Conservation (phyloP, 2,329 filamentous ascomycete genomes). For the Hirsutella minnesotensis region DNA sequence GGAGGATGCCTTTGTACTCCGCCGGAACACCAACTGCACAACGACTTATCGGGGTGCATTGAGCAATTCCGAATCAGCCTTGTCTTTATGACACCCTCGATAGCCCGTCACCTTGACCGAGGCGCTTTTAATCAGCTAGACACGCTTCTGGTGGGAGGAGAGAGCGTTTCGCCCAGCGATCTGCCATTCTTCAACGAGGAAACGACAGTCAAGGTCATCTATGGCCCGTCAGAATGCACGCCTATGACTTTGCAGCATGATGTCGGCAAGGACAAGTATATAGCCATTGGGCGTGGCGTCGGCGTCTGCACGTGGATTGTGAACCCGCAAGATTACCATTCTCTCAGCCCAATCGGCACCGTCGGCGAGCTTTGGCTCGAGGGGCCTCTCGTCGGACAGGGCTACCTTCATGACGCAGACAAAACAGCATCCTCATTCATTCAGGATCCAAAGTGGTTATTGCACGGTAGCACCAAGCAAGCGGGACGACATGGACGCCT, state of each 20-base stretch:
- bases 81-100: background rate
- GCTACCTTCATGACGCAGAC: conserved; percentile 5
- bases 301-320: conserved; percentile 9
- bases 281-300: background rate
- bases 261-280: background rate
- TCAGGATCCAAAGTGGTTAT: conserved; percentile 4
- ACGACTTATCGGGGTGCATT: background rate
- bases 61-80: background rate
- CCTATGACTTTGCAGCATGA: background rate
- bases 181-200: conserved; percentile 3
- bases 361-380: conserved; percentile 12
- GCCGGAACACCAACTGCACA: background rate
- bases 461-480: conserved; percentile 1
- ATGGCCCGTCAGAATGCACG: conserved; percentile 12
- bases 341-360: conserved; percentile 7
- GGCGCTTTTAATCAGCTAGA: conserved; percentile 3
- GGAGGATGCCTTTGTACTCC: conserved; percentile 3
- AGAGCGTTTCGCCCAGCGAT: conserved; percentile 3
- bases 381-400: conserved; percentile 8
- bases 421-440: conserved; percentile 13
- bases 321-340: conserved; percentile 4
- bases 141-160: conserved; percentile 8
- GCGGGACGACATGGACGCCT: conserved; percentile 11
- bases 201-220: conserved; percentile 7
- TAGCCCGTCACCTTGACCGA: conserved; percentile 4